phyloP scores from a whole-genome alignment of 129 eudicot species.

The Ambrosia trifida region DNA sequence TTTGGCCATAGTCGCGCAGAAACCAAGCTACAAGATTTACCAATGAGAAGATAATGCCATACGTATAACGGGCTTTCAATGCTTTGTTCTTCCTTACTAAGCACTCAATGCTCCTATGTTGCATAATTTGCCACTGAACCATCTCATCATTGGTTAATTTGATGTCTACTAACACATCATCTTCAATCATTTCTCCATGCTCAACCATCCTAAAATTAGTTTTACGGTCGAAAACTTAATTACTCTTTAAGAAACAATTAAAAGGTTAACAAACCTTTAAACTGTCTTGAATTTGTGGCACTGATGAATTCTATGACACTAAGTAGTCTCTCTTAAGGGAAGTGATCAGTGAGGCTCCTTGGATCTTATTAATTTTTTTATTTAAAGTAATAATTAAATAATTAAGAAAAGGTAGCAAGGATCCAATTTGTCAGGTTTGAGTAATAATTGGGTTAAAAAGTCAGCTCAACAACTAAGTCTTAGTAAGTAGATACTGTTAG shows the following conservation, averaged over 20 bases:
- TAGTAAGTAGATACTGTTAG: slow-evolving; percentile 30
- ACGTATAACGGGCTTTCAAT: slow-evolving; percentile 70
- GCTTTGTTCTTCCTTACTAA: slow-evolving; percentile 47
- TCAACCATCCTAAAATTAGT: slow-evolving; percentile 44
- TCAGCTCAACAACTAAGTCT: slow-evolving; percentile 48
- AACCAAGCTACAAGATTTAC: slow-evolving; percentile 84
- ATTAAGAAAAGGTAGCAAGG: slow-evolving; percentile 44
- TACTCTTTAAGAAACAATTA: slow-evolving; percentile 3
- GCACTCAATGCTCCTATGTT: slow-evolving; percentile 47
- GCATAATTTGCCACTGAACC: slow-evolving; percentile 44
- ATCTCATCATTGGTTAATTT: slow-evolving; percentile 43
- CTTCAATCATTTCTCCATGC: slow-evolving; percentile 31
- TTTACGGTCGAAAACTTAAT: slow-evolving; percentile 7
- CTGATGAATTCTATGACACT: slow-evolving; percentile 8
- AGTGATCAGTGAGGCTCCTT: slow-evolving; percentile 39
- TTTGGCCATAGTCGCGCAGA: slow-evolving; percentile 81
- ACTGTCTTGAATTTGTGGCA: slow-evolving; percentile 17
- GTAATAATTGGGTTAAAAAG: slow-evolving; percentile 36
- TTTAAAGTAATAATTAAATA: slow-evolving; percentile 29
- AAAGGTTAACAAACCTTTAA: slow-evolving; percentile 30
- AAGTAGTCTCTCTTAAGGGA: slow-evolving; percentile 19
- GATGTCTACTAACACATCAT: slow-evolving; percentile 36
- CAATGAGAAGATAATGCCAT: slow-evolving; percentile 76
- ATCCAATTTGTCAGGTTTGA: slow-evolving; percentile 66
- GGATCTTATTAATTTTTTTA: not conserved